Evolutionary conservation across 2,329 filamentous ascomycete species (phyloP).

Genomic region (Apiospora koreana): DNA sequence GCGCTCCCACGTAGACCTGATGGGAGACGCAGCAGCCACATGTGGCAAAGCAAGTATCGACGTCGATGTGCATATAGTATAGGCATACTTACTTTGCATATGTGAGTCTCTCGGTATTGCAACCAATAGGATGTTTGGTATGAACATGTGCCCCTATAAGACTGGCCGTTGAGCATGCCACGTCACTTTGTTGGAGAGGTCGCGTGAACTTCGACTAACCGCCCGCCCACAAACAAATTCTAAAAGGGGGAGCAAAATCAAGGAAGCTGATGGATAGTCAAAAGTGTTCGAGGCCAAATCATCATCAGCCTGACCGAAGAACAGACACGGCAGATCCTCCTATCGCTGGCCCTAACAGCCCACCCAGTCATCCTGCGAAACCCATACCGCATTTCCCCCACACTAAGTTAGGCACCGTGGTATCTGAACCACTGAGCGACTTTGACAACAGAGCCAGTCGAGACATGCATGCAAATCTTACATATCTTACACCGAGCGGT

Average conservation of each 20-base stretch:
- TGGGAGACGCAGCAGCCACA: background rate
- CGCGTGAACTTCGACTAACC: background rate
- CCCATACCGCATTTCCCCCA: background rate
- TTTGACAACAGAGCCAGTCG: background rate
- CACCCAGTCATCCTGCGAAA: background rate
- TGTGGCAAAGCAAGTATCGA: background rate
- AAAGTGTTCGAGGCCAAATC: background rate
- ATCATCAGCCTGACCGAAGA: background rate
- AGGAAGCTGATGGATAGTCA: background rate
- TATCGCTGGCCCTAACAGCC: background rate
- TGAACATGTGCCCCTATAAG: conserved; percentile 4
- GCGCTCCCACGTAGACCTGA: background rate
- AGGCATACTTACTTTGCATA: background rate
- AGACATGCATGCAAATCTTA: background rate
- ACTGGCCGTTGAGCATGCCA: conserved; percentile 5
- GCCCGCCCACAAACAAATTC: background rate
- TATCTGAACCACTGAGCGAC: background rate
- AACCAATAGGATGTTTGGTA: background rate
- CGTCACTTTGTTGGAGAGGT: background rate
- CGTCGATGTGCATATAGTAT: background rate
- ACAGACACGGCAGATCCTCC: background rate
- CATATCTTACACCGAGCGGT: background rate
- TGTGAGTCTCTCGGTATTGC: background rate
- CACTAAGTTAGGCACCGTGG: background rate
- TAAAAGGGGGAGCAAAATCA: background rate